Base-by-base conservation (phyloP, 768 basidiomycete genomes). In the Sporobolomyces phaffii region DNA sequence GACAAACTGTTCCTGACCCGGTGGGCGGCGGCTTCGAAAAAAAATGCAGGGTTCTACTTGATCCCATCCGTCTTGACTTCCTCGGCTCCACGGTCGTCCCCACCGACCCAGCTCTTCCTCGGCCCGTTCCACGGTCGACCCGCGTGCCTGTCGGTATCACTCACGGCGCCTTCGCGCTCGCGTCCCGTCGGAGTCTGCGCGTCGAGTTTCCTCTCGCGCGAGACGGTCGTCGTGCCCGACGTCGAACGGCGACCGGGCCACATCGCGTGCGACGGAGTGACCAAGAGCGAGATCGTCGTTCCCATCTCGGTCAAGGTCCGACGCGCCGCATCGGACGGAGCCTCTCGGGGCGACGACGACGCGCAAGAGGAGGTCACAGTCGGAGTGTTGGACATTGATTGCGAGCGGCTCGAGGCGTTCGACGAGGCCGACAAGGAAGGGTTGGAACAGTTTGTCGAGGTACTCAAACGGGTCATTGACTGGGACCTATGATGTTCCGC, bases 221-320 rank as follows among this genome's bases (percentile, higher is more conserved):
- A 80, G 69, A 84, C 87, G 0, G 59, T 90, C 8, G 73, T 91
- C n/a, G 90, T 96, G 1, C 78, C 80, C 24, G 83, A 93, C 65
- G 91, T 97, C 24, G 83, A 88, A 29, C 77, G 77, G 14, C 91
- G 91, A 75, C 90, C 90, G 1, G 91, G 93, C 0, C 94, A 98
- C 76, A 94, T 96, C 68, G 90, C 91, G 3, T 97, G 94, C 75
- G 92, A 97, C 72, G 89, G 86, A 26, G 85, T 87, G 59, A 94
- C 93, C 3, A 86, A 87, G 74, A 90, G 89, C 73, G 94, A 98
- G 77, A 85, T 97, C 54, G 92, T 96, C 28, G 80, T 88, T 54
- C 93, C 93, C 10, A 80, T 97, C 22, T 75, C 86, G 49, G 70
- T 81, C 26, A 52, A 31, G 40, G 40, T 36, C 18, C 8, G n/a